A percentile compares a stretch with the other conserved stretches of the same genome.
phyloP scores from a whole-genome alignment of 495 filamentous ascomycete genomes.

The Penicillium mononematosum region DNA sequence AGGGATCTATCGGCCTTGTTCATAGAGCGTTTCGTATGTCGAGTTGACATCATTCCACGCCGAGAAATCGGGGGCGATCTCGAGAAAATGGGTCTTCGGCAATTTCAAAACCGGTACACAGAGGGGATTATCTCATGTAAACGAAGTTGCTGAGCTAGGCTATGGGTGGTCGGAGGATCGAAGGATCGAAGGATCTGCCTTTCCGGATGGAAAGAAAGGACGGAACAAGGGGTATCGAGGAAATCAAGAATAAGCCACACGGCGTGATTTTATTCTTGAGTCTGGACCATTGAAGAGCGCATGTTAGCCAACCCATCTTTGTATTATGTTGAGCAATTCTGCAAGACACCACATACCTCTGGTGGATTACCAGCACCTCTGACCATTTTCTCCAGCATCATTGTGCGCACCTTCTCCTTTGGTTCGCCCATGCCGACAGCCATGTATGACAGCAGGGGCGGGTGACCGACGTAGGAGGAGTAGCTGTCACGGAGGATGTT shows the following conservation, averaged over 20 bases:
- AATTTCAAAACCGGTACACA: neutral
- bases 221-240: constrained; percentile 1
- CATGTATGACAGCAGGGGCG: constrained; percentile 85
- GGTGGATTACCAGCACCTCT: constrained; percentile 85
- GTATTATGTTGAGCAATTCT: neutral
- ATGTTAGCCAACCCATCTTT: constrained; percentile 10
- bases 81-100: neutral
- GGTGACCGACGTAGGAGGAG: constrained; percentile 84
- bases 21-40: neutral
- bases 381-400: constrained; percentile 90
- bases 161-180: neutral
- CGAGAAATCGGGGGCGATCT: neutral
- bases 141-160: neutral
- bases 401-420: constrained; percentile 72
- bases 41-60: neutral
- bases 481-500: constrained; percentile 87
- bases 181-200: neutral
- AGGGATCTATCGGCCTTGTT: neutral
- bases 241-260: constrained; percentile 2
- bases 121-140: neutral
- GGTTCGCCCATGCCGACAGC: constrained; percentile 82
- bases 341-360: constrained; percentile 41
- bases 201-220: neutral
- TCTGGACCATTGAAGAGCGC: constrained; percentile 16
- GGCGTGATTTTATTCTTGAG: constrained; percentile 20